These are phyloP conservation scores for Aspergillus bertholletiae DNA, from an alignment of 495 filamentous ascomycete genomes.

Conservation along the genomic window DNA sequence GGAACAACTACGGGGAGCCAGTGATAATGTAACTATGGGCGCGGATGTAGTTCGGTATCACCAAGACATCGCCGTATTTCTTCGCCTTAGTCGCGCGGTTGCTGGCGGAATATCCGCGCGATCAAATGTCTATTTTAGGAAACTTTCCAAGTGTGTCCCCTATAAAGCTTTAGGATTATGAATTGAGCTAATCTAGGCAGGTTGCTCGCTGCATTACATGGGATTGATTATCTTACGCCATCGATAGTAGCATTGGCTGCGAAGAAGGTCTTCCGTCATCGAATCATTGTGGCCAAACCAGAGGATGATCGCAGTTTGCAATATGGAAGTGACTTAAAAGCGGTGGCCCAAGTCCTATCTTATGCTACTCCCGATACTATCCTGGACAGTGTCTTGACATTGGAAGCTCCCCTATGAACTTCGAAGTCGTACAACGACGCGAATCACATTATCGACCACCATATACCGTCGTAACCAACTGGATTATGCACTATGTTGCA, in stretches of 20 bases:
- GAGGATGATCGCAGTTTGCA: constrained; percentile 83
- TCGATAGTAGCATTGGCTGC: constrained; percentile 78
- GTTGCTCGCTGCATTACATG: constrained; percentile 76
- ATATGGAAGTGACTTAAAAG: constrained; percentile 79
- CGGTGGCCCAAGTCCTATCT: constrained; percentile 61
- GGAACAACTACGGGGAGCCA: constrained; percentile 32
- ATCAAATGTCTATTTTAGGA: constrained; percentile 73
- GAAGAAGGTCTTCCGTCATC: constrained; percentile 86
- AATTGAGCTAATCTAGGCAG: constrained; percentile 13
- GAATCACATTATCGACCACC: background rate
- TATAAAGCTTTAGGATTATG: background rate
- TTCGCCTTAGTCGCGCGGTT: constrained; percentile 82
- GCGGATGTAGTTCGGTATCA: constrained; percentile 76
- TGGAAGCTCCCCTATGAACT: constrained; percentile 64
- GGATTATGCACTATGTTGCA: background rate
- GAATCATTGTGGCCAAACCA: constrained; percentile 63
- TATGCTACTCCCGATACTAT: constrained; percentile 72
- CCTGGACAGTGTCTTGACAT: constrained; percentile 75
- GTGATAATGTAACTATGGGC: constrained; percentile 40
- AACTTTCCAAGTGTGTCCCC: constrained; percentile 53
- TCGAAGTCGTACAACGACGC: background rate
- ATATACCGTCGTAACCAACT: background rate
- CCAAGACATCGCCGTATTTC: constrained; percentile 78
- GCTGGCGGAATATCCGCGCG: constrained; percentile 69
- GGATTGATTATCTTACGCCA: constrained; percentile 76